Base-by-base conservation (phyloP, 106 monocot species). In the Dendrobium chrysotoxum region DNA sequence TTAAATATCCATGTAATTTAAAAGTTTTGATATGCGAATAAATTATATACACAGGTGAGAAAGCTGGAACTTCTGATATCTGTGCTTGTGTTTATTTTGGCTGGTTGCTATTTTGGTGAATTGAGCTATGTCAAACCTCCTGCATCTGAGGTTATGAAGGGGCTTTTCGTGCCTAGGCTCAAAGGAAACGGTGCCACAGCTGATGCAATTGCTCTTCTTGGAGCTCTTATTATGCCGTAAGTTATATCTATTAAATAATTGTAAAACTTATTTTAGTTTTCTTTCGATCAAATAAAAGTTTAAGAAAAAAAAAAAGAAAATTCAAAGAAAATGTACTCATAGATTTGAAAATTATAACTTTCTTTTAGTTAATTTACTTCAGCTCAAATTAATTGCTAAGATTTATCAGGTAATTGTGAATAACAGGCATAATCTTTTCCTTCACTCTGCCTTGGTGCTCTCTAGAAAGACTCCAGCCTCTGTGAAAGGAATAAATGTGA, bases 191-290 rank as follows among this genome's bases (percentile, higher is more conserved):
- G 81, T 1, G 87, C 83, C 11, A 82, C 85, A 0, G 85, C 46
- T 20, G 90, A 90, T 71, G 82, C 90, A 23, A 83, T 90, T 47
- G 90, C 90, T 28, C 85, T 90, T 7, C 75, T 90, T 0, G 90
- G 90, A 2, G 90, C 90, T 21, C 85, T 90, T 35, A 58, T 90
- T 75, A 90, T 90, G 90, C 90, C 90, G 87, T 87, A 83, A 87
- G 82, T 28, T 23, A 28, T 76, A 1, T 74, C 28, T 21, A 75
- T 75, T 28, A 41, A 76, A 18, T 72, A 42, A 40, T 12, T 4
- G 4, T 4, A 25, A 64, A 35, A 35, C 35, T 35, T 35, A 9
- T 44, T 44, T 44, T 44, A 9, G 5, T 5, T 44, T 44, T 44
- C 4, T 44, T 44, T 44, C 4, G 44, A 9, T 7, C 44, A 44